Percentiles rank a stretch among this genome's conserved stretches.
Conservation (phyloP, 257 asterid species). For the Verbena officinalis region DNA sequence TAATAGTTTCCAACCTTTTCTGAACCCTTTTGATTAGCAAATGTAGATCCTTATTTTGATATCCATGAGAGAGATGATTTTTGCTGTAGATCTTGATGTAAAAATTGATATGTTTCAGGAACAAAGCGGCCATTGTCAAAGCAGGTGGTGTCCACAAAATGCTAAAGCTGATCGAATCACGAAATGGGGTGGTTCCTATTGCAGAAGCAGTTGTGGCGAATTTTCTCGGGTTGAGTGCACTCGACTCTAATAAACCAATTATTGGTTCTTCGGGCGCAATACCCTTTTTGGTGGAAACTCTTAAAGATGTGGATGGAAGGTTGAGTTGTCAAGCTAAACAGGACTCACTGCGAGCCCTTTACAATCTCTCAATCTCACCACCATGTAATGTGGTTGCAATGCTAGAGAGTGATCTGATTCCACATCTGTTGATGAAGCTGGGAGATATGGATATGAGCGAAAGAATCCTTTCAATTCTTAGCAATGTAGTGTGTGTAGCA, state of each 20-base stretch:
- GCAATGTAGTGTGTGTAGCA: constrained; percentile 59
- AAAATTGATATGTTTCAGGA: constrained; percentile 48
- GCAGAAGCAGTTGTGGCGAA: constrained; percentile 79
- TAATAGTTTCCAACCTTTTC: too few relatives aligned
- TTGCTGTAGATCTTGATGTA: constrained; percentile 8
- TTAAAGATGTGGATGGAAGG: constrained; percentile 30
- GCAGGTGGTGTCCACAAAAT: constrained; percentile 87
- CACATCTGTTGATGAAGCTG: constrained; percentile 48
- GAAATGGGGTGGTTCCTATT: constrained; percentile 32
- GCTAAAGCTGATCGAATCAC: constrained; percentile 56
- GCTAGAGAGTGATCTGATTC: constrained; percentile 57
- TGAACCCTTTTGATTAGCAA: too few relatives aligned
- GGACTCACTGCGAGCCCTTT: constrained; percentile 76
- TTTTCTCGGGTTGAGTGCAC: constrained; percentile 84
- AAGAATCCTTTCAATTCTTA: constrained; percentile 66
- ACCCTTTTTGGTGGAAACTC: constrained; percentile 53
- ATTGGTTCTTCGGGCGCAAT: constrained; percentile 86
- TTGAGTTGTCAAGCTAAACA: constrained; percentile 47
- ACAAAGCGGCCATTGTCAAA: constrained; percentile 85
- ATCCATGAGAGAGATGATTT: neutral
- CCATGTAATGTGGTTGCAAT: constrained; percentile 46
- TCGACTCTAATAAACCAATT: constrained; percentile 74
- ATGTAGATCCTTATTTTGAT: neutral
- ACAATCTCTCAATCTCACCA: constrained; percentile 77
- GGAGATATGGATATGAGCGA: constrained; percentile 81